phyloP scores from a whole-genome alignment of 176 grass and related monocot species.

The Hordeum marinum region DNA sequence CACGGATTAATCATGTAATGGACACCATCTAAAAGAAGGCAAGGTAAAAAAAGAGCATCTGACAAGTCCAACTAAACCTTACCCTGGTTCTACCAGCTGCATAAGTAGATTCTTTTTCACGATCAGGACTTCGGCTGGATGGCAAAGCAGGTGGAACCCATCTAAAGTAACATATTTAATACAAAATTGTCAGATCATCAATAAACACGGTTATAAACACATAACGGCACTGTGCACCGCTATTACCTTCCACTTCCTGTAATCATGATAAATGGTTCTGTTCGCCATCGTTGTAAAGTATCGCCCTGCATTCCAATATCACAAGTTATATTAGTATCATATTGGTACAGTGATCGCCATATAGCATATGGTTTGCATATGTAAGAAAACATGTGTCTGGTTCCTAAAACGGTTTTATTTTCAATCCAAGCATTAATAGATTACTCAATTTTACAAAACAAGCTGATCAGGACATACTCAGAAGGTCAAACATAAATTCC shows the following conservation, averaged over 20 bases:
- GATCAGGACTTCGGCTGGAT: constrained; percentile 73
- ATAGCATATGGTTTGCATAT: not conserved
- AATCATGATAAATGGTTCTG: constrained; percentile 98
- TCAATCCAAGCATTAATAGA: not conserved
- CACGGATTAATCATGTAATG: constrained; percentile 19
- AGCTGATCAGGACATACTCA: not conserved
- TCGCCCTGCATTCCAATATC: constrained; percentile 67
- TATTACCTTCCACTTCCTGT: constrained; percentile 90
- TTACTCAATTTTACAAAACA: not conserved
- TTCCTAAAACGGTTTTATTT: not conserved
- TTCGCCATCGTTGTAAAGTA: constrained; percentile 96
- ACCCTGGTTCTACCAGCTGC: constrained; percentile 97
- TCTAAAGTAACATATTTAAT: constrained; percentile 39
- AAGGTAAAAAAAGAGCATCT: not conserved
- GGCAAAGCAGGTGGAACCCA: constrained; percentile 86
- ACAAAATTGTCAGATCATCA: constrained; percentile 21
- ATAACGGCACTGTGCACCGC: constrained; percentile 10
- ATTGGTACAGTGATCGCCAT: not conserved
- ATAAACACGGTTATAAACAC: constrained; percentile 2
- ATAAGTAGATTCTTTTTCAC: constrained; percentile 74
- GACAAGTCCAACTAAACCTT: constrained; percentile 32
- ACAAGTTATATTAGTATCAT: constrained; percentile 10
- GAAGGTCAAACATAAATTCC: not conserved
- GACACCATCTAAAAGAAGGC: not conserved
- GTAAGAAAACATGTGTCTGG: not conserved